A percentile compares a stretch with the other conserved stretches of the same genome.
These are phyloP conservation scores for Chaetomium sp. DNA, from an alignment of 2,329 filamentous ascomycete species.

Conservation along the genomic window DNA sequence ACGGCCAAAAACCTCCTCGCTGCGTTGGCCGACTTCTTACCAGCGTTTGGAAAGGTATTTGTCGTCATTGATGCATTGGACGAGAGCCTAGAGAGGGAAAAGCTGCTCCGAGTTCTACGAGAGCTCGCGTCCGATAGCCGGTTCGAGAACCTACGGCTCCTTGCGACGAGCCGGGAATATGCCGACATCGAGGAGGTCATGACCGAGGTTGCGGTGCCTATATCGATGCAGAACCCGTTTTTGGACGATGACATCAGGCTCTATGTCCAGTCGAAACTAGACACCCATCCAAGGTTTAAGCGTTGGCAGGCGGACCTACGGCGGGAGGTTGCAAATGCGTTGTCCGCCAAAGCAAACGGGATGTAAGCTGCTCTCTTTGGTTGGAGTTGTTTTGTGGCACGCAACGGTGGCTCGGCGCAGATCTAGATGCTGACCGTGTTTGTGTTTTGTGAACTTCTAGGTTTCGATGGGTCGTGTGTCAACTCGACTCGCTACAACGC, in stretches of 20 bases:
- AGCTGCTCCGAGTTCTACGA: conserved; percentile 20
- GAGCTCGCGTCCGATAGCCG: conserved; percentile 20
- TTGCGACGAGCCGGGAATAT: conserved; percentile 29
- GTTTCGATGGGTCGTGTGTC: conserved; percentile 20
- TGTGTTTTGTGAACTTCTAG: neutral
- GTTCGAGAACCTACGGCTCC: conserved; percentile 25
- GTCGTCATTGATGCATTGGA: conserved; percentile 29
- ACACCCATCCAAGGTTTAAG: neutral
- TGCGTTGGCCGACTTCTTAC: conserved; percentile 14
- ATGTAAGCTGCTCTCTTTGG: neutral
- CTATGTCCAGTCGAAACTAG: conserved; percentile 2
- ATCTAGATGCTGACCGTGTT: no score
- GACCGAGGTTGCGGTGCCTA: neutral
- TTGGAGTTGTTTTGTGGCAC: no score
- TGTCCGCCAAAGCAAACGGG: conserved; percentile 5
- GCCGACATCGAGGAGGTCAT: conserved; percentile 24
- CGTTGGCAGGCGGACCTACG: conserved; percentile 1
- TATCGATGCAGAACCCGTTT: conserved; percentile 19
- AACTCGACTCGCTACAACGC: conserved; percentile 14
- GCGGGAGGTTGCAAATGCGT: neutral
- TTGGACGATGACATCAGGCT: conserved; percentile 24
- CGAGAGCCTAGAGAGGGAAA: conserved; percentile 23
- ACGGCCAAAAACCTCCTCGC: neutral
- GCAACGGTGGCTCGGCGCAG: no score
- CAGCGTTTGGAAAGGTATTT: conserved; percentile 9